These are phyloP conservation scores for Paecilomyces dactylethromorphus DNA, from an alignment of 2,329 filamentous ascomycete species.

Conservation along the genomic window DNA sequence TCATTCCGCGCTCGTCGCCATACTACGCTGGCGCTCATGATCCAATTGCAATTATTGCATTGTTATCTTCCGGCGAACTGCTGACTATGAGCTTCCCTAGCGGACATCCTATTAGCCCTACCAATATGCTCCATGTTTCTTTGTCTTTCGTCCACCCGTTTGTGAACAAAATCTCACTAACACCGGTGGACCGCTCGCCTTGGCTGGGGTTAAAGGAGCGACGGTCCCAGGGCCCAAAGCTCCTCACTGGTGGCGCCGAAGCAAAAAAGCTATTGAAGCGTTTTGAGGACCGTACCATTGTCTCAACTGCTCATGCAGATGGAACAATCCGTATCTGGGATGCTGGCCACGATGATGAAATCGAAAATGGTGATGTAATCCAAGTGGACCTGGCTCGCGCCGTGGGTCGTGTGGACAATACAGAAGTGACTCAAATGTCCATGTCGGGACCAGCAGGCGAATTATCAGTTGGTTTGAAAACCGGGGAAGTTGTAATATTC, in stretches of 20 bases:
- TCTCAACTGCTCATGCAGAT: slow-evolving; percentile 84
- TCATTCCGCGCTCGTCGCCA: slow-evolving; percentile 75
- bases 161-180: slow-evolving; percentile 64
- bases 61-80: slow-evolving; percentile 80
- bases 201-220: slow-evolving; percentile 92
- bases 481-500: slow-evolving; percentile 82
- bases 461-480: slow-evolving; percentile 70
- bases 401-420: slow-evolving; percentile 67
- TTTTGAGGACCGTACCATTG: slow-evolving; percentile 75
- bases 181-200: slow-evolving; percentile 66
- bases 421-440: slow-evolving; percentile 72
- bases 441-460: slow-evolving; percentile 78
- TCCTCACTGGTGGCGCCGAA: slow-evolving; percentile 74
- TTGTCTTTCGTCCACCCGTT: slow-evolving; percentile 88
- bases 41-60: slow-evolving; percentile 73
- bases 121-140: slow-evolving; percentile 85
- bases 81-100: slow-evolving; percentile 88
- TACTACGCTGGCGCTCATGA: slow-evolving; percentile 86
- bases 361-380: slow-evolving; percentile 75
- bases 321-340: slow-evolving; percentile 92
- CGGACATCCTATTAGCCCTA: slow-evolving; percentile 83
- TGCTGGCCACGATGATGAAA: slow-evolving; percentile 81
- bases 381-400: slow-evolving; percentile 84
- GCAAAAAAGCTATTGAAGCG: slow-evolving; percentile 63
- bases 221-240: slow-evolving; percentile 66